Evolutionary conservation across 139 green algal species (phyloP).

Genomic region (Tetradesmus lagerheimii): DNA sequence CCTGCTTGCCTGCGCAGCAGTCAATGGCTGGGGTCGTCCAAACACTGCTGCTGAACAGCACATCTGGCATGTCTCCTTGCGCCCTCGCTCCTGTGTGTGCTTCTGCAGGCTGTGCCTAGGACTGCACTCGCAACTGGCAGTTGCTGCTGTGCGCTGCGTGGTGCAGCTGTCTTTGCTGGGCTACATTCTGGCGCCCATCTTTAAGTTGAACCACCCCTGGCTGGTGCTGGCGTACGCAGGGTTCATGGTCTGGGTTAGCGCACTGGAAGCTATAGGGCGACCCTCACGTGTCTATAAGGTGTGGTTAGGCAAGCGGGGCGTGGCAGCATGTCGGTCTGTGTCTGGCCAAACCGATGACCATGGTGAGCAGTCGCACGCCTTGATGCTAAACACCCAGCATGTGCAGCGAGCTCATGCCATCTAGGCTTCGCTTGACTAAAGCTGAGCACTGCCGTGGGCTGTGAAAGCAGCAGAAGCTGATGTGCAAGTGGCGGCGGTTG

Average conservation of each 20-base stretch:
- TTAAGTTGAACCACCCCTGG: constrained; percentile 63
- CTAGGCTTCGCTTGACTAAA: no score
- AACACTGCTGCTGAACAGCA: neutral
- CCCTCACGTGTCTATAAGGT: constrained; percentile 71
- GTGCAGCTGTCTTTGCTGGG: constrained; percentile 70
- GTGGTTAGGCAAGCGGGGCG: no score
- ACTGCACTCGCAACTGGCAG: constrained; percentile 65
- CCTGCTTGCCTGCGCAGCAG: no score
- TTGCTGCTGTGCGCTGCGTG: constrained; percentile 60
- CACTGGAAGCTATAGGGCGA: constrained; percentile 76
- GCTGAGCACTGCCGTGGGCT: no score
- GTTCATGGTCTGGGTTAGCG: constrained; percentile 82
- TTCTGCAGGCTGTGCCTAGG: constrained; percentile 48
- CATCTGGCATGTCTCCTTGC: neutral
- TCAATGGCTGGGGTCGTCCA: neutral
- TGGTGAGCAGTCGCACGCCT: no score
- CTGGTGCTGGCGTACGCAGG: constrained; percentile 69
- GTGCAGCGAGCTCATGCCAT: no score
- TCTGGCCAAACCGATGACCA: no score
- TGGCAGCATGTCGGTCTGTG: no score
- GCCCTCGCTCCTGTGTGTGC: neutral
- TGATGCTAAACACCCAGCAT: no score
- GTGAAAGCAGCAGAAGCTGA: no score
- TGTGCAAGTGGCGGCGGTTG: no score
- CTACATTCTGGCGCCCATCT: constrained; percentile 84